Percentiles rank a stretch among this genome's conserved stretches.
Evolutionary conservation across 164 flowering plant genomes (phyloP).

Genomic region (Nymphaea thermarum): DNA sequence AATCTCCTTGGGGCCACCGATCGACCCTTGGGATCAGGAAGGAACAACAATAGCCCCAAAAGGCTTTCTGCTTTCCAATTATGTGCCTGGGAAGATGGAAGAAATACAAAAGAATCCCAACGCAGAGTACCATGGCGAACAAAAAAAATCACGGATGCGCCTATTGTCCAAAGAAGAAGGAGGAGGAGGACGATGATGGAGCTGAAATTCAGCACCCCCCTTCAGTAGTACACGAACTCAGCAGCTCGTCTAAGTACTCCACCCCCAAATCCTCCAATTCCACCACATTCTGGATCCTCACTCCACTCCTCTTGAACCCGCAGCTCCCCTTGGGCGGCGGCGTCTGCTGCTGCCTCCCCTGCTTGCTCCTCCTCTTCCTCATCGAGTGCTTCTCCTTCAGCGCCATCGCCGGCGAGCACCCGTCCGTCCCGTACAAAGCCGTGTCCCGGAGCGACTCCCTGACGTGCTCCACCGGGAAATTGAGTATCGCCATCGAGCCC

Average conservation of each 20-base stretch:
- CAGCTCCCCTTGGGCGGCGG: background rate
- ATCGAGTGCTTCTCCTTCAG: conserved; percentile 44
- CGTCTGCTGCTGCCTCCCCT: conserved; percentile 9
- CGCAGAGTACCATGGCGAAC: background rate
- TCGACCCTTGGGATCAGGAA: too few species aligned
- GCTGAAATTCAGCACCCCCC: conserved; percentile 5
- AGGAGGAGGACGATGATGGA: background rate
- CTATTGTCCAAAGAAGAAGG: background rate
- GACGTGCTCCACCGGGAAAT: conserved; percentile 43
- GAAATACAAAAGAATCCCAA: too few species aligned
- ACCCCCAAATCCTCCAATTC: conserved; percentile 55
- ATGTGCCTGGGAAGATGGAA: too few species aligned
- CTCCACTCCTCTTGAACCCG: conserved; percentile 9
- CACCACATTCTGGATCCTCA: conserved; percentile 19
- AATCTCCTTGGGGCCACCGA: too few species aligned
- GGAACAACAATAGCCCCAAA: too few species aligned
- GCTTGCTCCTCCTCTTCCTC: conserved; percentile 16
- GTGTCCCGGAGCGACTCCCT: conserved; percentile 34
- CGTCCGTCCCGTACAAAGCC: conserved; percentile 17
- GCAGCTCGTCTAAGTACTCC: conserved; percentile 48
- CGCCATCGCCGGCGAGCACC: conserved; percentile 46
- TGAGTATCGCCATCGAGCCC: conserved; percentile 40
- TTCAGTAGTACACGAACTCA: conserved; percentile 12
- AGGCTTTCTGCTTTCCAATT: too few species aligned
- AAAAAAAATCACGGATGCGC: background rate